These are phyloP conservation scores for Dalbergia cultrata DNA, from an alignment of 306 rosid species.

Conservation along the genomic window DNA sequence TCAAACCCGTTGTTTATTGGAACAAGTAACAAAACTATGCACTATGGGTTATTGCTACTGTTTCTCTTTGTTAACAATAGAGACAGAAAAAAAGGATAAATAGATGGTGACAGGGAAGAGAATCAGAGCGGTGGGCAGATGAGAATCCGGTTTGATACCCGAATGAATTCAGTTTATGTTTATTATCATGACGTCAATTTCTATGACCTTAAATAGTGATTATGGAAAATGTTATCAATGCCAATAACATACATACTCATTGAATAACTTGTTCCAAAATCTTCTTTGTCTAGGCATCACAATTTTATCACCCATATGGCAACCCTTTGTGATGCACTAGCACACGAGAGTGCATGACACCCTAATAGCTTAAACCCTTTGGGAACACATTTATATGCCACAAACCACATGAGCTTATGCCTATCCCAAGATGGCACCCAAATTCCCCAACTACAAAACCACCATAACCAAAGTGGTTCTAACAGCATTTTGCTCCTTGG, in stretches of 20 bases:
- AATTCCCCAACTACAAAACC: conserved; percentile 58
- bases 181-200: conserved; percentile 39
- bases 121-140: too few relatives aligned
- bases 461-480: conserved; percentile 56
- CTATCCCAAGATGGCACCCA: conserved; percentile 70
- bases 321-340: conserved; percentile 78
- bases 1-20: too few relatives aligned
- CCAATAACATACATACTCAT: not conserved
- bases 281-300: conserved; percentile 67
- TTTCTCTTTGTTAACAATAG: too few relatives aligned
- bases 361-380: conserved; percentile 63
- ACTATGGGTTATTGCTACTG: too few relatives aligned
- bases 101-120: too few relatives aligned
- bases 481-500: conserved; percentile 71
- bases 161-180: too few relatives aligned
- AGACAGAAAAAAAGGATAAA: too few relatives aligned
- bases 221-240: not conserved
- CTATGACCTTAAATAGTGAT: not conserved
- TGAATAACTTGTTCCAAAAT: not conserved
- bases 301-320: conserved; percentile 94
- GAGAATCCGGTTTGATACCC: too few relatives aligned
- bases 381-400: conserved; percentile 64
- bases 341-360: conserved; percentile 82
- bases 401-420: conserved; percentile 65
- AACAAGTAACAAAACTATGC: too few relatives aligned